Evolutionary conservation across 208 protist genomes (phyloP).

Genomic region (Leishmania aethiopica): DNA sequence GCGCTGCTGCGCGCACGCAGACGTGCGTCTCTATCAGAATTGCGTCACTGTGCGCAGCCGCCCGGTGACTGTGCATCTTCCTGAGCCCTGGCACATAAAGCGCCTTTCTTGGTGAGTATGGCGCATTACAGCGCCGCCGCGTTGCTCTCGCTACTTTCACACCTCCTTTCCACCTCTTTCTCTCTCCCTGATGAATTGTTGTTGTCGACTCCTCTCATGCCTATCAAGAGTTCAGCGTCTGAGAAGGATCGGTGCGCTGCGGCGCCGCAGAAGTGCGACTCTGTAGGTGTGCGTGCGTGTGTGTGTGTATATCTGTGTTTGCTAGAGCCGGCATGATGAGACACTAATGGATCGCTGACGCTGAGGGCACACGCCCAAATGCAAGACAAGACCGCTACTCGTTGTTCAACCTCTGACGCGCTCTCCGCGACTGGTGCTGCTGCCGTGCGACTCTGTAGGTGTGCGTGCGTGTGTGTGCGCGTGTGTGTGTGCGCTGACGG

Average conservation of each 20-base stretch:
- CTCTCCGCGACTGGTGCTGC: neutral
- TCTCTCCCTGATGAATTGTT: neutral
- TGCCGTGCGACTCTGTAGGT: neutral
- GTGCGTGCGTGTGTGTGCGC: neutral
- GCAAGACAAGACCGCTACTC: slow-evolving; percentile 22
- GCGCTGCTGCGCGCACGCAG: neutral
- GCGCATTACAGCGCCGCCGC: neutral
- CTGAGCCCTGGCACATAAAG: neutral
- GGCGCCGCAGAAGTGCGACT: neutral
- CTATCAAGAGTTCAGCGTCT: neutral
- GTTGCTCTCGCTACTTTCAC: neutral
- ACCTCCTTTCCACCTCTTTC: neutral
- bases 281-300: neutral
- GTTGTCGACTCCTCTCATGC: neutral
- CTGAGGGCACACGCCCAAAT: slow-evolving; percentile 17
- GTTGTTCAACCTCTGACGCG: neutral
- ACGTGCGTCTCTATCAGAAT: neutral
- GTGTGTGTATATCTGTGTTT: neutral
- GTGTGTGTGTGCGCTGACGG: neutral
- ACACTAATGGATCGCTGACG: slow-evolving; percentile 26
- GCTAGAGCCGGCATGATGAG: slow-evolving; percentile 3
- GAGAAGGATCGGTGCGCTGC: neutral
- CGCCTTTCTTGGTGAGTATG: neutral
- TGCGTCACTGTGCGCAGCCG: neutral
- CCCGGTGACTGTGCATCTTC: neutral